Conservation (phyloP, 139 green algal genomes). For the Coccomyxa sp. region DNA sequence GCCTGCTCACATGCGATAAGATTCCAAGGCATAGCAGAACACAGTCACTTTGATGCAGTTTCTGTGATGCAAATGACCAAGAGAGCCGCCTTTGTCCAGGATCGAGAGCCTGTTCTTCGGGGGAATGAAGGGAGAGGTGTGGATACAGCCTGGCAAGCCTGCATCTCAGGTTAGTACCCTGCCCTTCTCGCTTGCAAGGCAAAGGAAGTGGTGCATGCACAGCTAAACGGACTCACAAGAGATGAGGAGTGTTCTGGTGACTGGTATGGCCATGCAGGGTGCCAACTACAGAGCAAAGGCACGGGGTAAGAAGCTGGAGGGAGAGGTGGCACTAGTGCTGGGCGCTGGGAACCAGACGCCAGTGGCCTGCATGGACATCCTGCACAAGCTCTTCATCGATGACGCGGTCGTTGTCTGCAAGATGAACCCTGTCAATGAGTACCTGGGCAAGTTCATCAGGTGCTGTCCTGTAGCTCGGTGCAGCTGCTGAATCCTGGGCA, state of each 20-base stretch:
- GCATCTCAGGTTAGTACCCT: conserved; percentile 38
- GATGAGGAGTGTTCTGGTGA: not conserved
- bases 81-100: not conserved
- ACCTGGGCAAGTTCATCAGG: conserved; percentile 52
- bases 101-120: conserved; percentile 48
- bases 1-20: not conserved
- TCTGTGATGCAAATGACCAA: not conserved
- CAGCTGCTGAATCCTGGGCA: not conserved
- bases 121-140: conserved; percentile 58
- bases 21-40: not conserved
- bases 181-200: conserved; percentile 5
- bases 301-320: conserved; percentile 4
- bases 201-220: not conserved
- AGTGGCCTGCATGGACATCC: conserved; percentile 46
- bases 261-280: conserved; percentile 10
- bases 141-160: conserved; percentile 61
- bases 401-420: conserved; percentile 72
- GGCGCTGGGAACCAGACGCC: conserved; percentile 65
- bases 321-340: conserved; percentile 60
- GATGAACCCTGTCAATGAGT: conserved; percentile 79
- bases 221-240: too few species aligned
- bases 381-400: conserved; percentile 63
- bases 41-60: not conserved
- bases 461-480: not conserved
- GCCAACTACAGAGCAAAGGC: conserved; percentile 35